Base-by-base conservation (phyloP, 495 filamentous ascomycete species). In the Penicillium canescens region DNA sequence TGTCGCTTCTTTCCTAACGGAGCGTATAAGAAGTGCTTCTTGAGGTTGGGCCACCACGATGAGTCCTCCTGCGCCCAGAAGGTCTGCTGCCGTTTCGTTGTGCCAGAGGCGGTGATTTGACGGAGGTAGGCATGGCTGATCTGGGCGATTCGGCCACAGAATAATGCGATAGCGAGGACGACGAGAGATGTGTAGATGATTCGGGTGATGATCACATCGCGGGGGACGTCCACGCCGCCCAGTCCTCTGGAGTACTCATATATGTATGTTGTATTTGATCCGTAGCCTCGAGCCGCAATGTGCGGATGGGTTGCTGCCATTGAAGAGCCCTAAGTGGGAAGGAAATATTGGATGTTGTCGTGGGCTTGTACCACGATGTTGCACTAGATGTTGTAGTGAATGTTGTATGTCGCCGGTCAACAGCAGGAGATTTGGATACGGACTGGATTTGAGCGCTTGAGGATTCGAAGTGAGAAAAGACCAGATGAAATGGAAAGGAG, bases 1-100 rank as follows among this genome's bases (percentile, higher is more conserved):
- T 97, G 94, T 59, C 92, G 79, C 61, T 92, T 91, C 24, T 78
- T 81, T 57, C 87, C 84, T 20, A 98, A 69, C 16, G 94, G 94
- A 4, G 94, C 82, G 61, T 93, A 92, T 1, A 94, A 71, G 3
- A 98, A 42, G 59, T 94, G 81, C 54, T 86, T 88, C 78, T 98
- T 96, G 46, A 95, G 55, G 68, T 74, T 80, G 65, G 78, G 82
- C 86, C 80, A 88, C 79, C 88, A 57, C 58, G 65, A 62, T 74
- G 89, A 66, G 65, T 83, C 65, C 81, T 91, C 83, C 73, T 85
- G 63, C 43, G 77, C 77, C 82, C 82, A 88, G 63, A 78, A 87
- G 49, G 62, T 68, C 59, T 86, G 84, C 47, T 81, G 72, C 35
- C 68, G 53, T 26, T 60, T 59, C 41, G 64, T 69, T 9, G 77